Percentiles rank a stretch among this genome's conserved stretches.
Conservation (phyloP, 495 filamentous ascomycete genomes). For the Xylona heveae region DNA sequence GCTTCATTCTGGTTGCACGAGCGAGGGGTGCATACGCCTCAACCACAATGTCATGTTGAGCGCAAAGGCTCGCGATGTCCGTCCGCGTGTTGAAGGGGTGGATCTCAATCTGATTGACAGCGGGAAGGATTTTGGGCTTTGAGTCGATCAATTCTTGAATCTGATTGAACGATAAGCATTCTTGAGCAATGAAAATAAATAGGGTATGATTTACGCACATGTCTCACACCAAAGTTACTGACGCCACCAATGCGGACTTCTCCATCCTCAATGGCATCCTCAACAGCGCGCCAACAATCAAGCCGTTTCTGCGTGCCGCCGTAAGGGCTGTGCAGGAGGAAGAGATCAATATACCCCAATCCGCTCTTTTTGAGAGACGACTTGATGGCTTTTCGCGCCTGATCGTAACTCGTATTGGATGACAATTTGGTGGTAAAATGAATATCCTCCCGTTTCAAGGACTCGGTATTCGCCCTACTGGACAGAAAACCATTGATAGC, state of each 20-base stretch:
- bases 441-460: conserved; percentile 32
- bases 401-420: conserved; percentile 32
- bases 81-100: conserved; percentile 46
- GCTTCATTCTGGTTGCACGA: conserved; percentile 30
- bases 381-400: conserved; percentile 31
- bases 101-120: conserved; percentile 48
- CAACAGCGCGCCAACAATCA: conserved; percentile 42
- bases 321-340: conserved; percentile 42
- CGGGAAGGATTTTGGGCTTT: conserved; percentile 26
- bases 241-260: conserved; percentile 39
- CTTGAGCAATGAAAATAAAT: too few relatives aligned
- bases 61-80: conserved; percentile 32
- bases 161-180: not conserved
- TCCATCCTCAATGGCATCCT: conserved; percentile 39
- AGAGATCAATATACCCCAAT: conserved; percentile 50
- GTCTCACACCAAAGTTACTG: conserved; percentile 44
- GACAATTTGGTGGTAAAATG: conserved; percentile 49
- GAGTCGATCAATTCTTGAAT: conserved; percentile 33
- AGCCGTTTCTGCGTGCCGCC: conserved; percentile 35
- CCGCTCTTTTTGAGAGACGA: conserved; percentile 29
- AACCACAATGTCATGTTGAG: conserved; percentile 30
- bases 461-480: conserved; percentile 16
- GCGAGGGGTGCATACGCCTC: conserved; percentile 46
- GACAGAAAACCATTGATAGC: conserved; percentile 31
- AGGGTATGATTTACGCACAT: conserved; percentile 24